Evolutionary conservation across 176 grass and related monocot species (phyloP).

Genomic region (Hyparrhenia diplandra): DNA sequence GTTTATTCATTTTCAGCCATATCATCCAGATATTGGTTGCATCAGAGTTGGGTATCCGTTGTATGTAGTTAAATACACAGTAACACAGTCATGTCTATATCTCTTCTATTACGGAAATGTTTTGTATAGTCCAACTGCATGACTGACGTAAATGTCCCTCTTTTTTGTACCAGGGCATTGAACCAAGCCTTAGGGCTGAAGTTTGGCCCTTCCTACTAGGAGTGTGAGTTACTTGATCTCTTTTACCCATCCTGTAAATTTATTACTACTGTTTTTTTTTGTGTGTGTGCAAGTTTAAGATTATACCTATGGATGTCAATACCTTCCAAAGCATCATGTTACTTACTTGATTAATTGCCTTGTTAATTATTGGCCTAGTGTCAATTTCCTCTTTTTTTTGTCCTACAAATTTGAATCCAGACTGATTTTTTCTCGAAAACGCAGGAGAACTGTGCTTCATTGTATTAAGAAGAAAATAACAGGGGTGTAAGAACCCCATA

Average conservation of each 20-base stretch:
- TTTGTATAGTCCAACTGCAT: constrained; percentile 8
- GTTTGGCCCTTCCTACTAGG: constrained; percentile 98
- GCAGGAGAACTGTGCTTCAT: too few species aligned
- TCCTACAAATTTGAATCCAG: background rate
- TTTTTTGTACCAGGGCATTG: constrained; percentile 67
- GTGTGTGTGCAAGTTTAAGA: background rate
- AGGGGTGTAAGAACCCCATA: too few species aligned
- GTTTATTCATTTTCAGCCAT: constrained; percentile 10
- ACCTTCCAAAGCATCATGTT: background rate
- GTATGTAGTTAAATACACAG: background rate
- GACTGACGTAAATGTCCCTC: constrained; percentile 23
- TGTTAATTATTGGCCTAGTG: background rate
- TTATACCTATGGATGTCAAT: background rate
- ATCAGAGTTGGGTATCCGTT: background rate
- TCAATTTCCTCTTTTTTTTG: background rate
- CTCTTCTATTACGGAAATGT: background rate
- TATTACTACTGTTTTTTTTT: constrained; percentile 6
- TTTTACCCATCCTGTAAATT: constrained; percentile 19
- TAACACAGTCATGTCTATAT: background rate
- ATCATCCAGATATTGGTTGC: background rate
- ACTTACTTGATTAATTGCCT: background rate
- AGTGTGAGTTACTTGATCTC: constrained; percentile 61
- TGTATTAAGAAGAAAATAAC: too few species aligned
- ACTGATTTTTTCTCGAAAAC: too few species aligned
- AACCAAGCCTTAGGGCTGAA: constrained; percentile 78